Percentiles rank a stretch among this genome's conserved stretches.
phyloP scores from a whole-genome alignment of 2,329 filamentous ascomycete species.

The Aspergillus glaucus region DNA sequence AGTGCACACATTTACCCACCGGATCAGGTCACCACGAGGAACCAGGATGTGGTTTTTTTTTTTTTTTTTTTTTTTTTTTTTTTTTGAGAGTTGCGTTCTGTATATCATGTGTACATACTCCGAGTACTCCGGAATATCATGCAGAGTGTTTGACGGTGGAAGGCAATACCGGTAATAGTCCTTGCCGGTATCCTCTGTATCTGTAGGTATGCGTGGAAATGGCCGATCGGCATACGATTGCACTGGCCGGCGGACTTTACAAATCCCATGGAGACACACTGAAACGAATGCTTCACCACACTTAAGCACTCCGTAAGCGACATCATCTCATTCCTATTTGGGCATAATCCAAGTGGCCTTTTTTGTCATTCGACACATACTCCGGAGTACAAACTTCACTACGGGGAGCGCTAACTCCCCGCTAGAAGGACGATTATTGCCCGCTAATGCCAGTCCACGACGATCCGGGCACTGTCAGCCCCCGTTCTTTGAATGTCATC shows the following conservation, averaged over 20 bases:
- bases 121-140: not conserved
- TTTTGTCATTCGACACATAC: not conserved
- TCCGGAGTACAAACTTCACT: not conserved
- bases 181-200: not conserved
- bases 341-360: not conserved
- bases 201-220: not conserved
- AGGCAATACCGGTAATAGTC: not conserved
- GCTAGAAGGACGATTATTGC: not conserved
- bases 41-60: no score
- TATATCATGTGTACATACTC: no score
- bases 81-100: no score
- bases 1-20: not conserved
- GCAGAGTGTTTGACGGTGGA: not conserved
- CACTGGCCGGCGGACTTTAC: no score
- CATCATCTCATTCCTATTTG: not conserved
- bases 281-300: not conserved
- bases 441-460: not conserved
- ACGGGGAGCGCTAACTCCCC: not conserved
- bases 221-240: no score
- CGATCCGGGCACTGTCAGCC: not conserved
- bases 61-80: no score
- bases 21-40: no score
- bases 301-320: no score
- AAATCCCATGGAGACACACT: not conserved
- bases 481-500: not conserved